phyloP scores from a whole-genome alignment of 2,329 filamentous ascomycete genomes.

The Venturia aucupariae region DNA sequence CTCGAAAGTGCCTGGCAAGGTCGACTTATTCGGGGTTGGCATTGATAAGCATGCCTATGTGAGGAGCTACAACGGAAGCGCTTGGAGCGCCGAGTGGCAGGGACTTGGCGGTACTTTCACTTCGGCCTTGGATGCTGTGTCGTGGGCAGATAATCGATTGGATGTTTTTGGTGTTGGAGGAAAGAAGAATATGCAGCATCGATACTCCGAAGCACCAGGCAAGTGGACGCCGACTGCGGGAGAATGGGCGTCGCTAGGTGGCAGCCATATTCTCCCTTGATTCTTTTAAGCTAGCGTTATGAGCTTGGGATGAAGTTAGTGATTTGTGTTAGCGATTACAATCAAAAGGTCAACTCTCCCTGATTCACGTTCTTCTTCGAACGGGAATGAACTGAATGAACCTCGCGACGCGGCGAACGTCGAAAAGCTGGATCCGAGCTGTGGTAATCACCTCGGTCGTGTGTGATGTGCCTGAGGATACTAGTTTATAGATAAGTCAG shows the following conservation, averaged over 20 bases:
- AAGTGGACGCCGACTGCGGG: neutral
- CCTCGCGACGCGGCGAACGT: too few relatives aligned
- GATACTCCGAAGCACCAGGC: neutral
- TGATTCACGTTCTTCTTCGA: too few relatives aligned
- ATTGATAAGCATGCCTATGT: slow-evolving; percentile 11
- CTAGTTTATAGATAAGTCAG: too few relatives aligned
- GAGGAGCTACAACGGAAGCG: slow-evolving; percentile 4
- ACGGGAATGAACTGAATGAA: too few relatives aligned
- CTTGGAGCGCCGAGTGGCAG: neutral
- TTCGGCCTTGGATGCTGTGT: slow-evolving; percentile 1
- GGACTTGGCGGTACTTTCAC: slow-evolving; percentile 1
- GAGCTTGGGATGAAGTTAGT: too few relatives aligned
- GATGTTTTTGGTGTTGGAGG: neutral
- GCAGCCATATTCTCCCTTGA: neutral
- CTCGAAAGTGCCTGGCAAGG: slow-evolving; percentile 19
- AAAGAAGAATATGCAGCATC: neutral
- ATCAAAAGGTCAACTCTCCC: too few relatives aligned
- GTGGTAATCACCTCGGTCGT: too few relatives aligned
- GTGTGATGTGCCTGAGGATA: too few relatives aligned
- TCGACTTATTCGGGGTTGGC: slow-evolving; percentile 20
- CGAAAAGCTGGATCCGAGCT: too few relatives aligned
- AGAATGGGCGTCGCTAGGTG: neutral
- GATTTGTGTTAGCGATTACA: too few relatives aligned
- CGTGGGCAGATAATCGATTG: neutral
- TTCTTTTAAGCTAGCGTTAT: neutral